Conservation (phyloP, 2,329 filamentous ascomycete species). For the Epichloe coenophiala region DNA sequence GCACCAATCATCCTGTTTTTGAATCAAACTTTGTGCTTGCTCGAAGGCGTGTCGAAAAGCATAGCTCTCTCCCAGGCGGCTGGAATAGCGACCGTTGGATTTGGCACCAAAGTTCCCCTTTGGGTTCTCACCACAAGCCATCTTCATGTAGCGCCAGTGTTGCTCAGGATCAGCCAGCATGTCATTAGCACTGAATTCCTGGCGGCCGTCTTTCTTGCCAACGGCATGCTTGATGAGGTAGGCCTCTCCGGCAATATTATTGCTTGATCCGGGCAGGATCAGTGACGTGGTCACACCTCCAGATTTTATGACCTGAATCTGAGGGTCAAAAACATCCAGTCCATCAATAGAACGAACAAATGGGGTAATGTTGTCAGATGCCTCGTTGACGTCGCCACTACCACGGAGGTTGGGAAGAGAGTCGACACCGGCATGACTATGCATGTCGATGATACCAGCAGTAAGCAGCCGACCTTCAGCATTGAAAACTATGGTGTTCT, state of each 20-base stretch:
- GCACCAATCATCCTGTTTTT: constrained; percentile 57
- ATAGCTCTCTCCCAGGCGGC: constrained; percentile 55
- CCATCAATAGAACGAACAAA: constrained; percentile 55
- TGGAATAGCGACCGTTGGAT: constrained; percentile 35
- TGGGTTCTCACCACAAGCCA: constrained; percentile 61
- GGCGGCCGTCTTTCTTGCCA: constrained; percentile 42
- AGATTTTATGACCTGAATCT: constrained; percentile 56
- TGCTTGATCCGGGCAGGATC: constrained; percentile 54
- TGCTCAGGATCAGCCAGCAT: constrained; percentile 53
- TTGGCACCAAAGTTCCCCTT: constrained; percentile 40
- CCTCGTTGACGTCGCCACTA: constrained; percentile 48
- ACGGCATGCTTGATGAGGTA: constrained; percentile 56
- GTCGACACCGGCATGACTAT: constrained; percentile 50
- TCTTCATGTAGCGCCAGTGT: constrained; percentile 60
- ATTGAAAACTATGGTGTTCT: constrained; percentile 38
- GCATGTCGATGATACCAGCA: constrained; percentile 58
- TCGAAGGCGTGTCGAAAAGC: constrained; percentile 56
- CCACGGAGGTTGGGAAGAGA: constrained; percentile 41
- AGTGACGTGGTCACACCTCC: constrained; percentile 59
- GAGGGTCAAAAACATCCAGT: constrained; percentile 48
- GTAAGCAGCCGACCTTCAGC: constrained; percentile 49
- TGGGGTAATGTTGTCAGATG: constrained; percentile 50
- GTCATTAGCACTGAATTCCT: constrained; percentile 48
- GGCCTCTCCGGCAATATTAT: constrained; percentile 61
- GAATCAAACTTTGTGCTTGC: constrained; percentile 41